Evolutionary conservation across 164 flowering plant species (phyloP).

Genomic region (Magnolia officinalis): DNA sequence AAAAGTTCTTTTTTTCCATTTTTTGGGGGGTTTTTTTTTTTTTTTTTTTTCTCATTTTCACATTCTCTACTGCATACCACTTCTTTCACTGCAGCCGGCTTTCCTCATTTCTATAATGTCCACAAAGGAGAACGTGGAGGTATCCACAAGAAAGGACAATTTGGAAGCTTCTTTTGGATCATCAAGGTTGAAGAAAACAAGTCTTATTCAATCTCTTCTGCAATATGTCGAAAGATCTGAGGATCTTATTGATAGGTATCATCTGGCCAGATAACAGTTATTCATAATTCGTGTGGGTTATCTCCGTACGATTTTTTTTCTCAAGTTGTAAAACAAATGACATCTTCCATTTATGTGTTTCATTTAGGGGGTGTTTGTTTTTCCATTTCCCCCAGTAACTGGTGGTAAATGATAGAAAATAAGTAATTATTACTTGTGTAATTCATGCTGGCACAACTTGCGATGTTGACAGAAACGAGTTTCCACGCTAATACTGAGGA

Average conservation of each 20-base stretch:
- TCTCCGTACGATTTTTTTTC: not conserved
- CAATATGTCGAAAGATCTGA: constrained; percentile 42
- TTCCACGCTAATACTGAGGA: no score
- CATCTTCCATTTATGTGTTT: not conserved
- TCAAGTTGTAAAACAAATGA: not conserved
- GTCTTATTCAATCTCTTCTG: constrained; percentile 41
- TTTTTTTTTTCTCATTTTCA: not conserved
- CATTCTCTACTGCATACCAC: not conserved
- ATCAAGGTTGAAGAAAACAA: constrained; percentile 22
- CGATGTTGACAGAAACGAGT: no score
- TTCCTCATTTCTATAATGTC: constrained; percentile 54
- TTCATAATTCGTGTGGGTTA: not conserved
- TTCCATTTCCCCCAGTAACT: no score
- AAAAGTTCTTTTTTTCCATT: not conserved
- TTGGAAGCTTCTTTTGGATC: constrained; percentile 20
- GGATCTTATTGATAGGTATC: constrained; percentile 64
- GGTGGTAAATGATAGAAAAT: no score
- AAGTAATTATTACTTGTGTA: no score
- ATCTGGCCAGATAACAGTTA: not conserved
- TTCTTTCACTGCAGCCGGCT: constrained; percentile 61
- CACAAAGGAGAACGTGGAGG: constrained; percentile 30
- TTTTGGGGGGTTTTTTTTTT: not conserved
- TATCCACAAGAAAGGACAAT: constrained; percentile 19
- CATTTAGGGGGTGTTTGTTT: no score
- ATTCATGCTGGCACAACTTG: no score